Evolutionary conservation across 169 alveolate species (phyloP), one percentile per base, ranked within the genome.

Genomic region (Cyclospora cayetanensis): DNA sequence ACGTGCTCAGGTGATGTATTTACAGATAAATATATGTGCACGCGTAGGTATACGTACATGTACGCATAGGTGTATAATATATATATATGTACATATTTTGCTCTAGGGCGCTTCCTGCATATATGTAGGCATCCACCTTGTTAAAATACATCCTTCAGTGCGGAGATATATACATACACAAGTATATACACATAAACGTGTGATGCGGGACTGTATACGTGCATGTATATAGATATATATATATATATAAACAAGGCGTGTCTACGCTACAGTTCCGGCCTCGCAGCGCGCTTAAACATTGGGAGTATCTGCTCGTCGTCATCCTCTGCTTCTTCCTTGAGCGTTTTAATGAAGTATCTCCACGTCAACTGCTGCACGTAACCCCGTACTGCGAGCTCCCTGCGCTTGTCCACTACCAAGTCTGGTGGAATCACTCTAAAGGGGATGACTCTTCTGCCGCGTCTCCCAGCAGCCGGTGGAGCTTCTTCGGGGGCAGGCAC

Each of bases 251-350:
- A 22, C 35, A 55, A 55, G 70, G 29, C 25, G 29, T 12, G 25
- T 63, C 12, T 63, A 22, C 35, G 7, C 41, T 31, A 76, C n/a
- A 66, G 22, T 43, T 76, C 86, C 5, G 86, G 86, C 41, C 86
- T 39, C 7, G 86, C 63, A 66, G 86, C 86, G 3, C 86, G 66
- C 41, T 72, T 46, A 31, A 87, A 87, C 92, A 87, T 52, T 29
- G 92, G 92, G 2, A 87, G 65, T 37, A 87, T 87, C 50, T 72
- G 82, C 37, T 87, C 92, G 35, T 87, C 92, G 65, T 87, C 82
- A 42, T 87, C 92, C 18, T 87, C 92, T 0, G 82, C 92, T 12
- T 87, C 92, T 34, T 87, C 88, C 35, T 72, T 87, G 66, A 87
- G 79, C 12, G 92, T 79, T 4, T 31, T 52, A 12, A 87, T 31